These are phyloP conservation scores for Massariosphaeria phaeospora DNA, from an alignment of 495 filamentous ascomycete genomes.

Conservation along the genomic window DNA sequence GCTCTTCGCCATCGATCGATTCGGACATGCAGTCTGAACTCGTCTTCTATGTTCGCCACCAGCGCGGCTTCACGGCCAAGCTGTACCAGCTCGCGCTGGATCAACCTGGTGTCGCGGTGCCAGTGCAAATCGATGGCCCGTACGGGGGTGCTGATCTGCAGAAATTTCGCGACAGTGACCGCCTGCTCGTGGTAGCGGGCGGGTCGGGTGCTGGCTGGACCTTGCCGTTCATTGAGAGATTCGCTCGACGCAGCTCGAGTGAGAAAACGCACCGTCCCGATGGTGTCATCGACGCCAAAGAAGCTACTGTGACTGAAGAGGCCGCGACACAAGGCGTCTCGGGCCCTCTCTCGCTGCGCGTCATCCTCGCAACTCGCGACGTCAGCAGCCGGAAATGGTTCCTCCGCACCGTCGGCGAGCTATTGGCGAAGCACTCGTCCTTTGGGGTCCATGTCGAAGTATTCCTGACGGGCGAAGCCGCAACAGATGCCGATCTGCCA, in stretches of 20 bases:
- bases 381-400: conserved; percentile 21
- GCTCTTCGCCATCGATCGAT: conserved; percentile 38
- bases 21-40: conserved; percentile 36
- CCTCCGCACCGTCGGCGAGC: conserved; percentile 10
- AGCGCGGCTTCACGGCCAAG: conserved; percentile 44
- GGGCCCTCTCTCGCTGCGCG: conserved; percentile 7
- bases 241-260: conserved; percentile 15
- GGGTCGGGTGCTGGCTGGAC: conserved; percentile 53
- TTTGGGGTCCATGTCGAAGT: conserved; percentile 9
- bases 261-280: not conserved
- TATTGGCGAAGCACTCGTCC: conserved; percentile 1
- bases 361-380: conserved; percentile 27
- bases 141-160: conserved; percentile 46
- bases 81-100: conserved; percentile 39
- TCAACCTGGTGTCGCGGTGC: conserved; percentile 33
- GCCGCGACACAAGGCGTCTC: not conserved
- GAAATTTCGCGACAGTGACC: conserved; percentile 38
- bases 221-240: conserved; percentile 44
- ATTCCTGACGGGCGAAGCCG: conserved; percentile 20
- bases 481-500: not conserved
- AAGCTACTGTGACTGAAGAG: not conserved
- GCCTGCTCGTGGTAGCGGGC: conserved; percentile 49
- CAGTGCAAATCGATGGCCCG: conserved; percentile 48
- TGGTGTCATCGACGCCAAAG: not conserved
- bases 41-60: conserved; percentile 45